A percentile compares a stretch with the other conserved stretches of the same genome.
Evolutionary conservation across 768 basidiomycete species (phyloP).

Genomic region (Lentinus brumalis): DNA sequence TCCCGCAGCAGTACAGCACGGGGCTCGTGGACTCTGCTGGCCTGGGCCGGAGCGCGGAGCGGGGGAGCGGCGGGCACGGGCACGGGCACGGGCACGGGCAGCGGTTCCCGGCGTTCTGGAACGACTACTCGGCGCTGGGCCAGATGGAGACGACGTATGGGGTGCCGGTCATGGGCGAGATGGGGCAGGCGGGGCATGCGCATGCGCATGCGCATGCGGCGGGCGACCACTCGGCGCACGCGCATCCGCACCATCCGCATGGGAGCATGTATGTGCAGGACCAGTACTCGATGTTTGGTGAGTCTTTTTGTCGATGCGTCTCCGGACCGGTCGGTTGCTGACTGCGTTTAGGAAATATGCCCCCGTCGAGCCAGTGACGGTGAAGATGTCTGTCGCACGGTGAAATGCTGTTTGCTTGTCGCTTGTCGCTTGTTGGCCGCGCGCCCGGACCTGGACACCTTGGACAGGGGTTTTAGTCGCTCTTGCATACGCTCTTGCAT

Average conservation of each 20-base stretch:
- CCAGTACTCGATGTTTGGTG: slow-evolving; percentile 32
- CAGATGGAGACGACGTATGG: slow-evolving; percentile 36
- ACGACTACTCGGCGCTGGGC: slow-evolving; percentile 35
- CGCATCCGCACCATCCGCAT: slow-evolving; percentile 11
- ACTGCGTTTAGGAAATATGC: slow-evolving; percentile 19
- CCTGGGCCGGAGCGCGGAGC: too few species aligned
- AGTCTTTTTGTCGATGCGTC: neutral
- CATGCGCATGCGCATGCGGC: neutral
- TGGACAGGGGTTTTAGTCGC: neutral
- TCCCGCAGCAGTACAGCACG: slow-evolving; percentile 77
- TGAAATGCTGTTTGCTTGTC: neutral
- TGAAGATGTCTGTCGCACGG: neutral
- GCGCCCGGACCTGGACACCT: slow-evolving; percentile 4
- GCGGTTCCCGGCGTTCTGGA: slow-evolving; percentile 40
- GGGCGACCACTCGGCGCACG: slow-evolving; percentile 4
- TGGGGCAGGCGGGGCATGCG: slow-evolving; percentile 12
- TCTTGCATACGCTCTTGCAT: slow-evolving; percentile 3
- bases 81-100: slow-evolving; percentile 14
- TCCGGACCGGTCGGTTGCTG: neutral
- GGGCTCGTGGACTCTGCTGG: slow-evolving; percentile 50
- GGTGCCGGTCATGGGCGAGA: slow-evolving; percentile 29
- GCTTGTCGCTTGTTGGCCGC: too few species aligned
- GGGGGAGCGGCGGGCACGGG: neutral
- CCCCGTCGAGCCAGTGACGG: slow-evolving; percentile 15
- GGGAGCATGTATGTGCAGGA: slow-evolving; percentile 28